Evolutionary conservation across 805 yeast species (phyloP).

Genomic region (Barnettozyma botsteinii): DNA sequence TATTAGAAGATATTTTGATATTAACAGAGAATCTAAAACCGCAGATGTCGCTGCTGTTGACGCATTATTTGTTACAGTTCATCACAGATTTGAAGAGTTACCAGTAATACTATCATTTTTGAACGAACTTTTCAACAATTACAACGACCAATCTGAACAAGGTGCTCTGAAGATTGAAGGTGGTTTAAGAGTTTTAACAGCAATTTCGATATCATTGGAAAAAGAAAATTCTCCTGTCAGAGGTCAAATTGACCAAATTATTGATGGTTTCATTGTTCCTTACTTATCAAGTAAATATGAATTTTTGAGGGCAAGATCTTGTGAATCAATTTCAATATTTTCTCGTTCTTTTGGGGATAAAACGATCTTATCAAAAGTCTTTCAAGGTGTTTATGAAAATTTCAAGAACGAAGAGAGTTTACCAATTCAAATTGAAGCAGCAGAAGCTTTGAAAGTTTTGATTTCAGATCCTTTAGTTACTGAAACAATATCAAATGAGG

Average conservation of each 20-base stretch:
- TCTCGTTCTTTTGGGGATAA: conserved; percentile 31
- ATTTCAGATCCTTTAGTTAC: conserved; percentile 64
- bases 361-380: conserved; percentile 34
- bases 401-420: conserved; percentile 40
- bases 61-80: conserved; percentile 57
- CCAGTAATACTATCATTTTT: conserved; percentile 51
- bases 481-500: conserved; percentile 61
- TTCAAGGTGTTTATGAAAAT: conserved; percentile 35
- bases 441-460: conserved; percentile 80
- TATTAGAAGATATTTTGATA: conserved; percentile 65
- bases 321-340: conserved; percentile 49
- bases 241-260: conserved; percentile 61
- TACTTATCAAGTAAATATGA: conserved; percentile 54
- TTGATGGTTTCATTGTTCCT: conserved; percentile 64
- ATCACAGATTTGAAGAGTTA: conserved; percentile 49
- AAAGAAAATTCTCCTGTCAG: conserved; percentile 47
- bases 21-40: conserved; percentile 54
- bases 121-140: conserved; percentile 40
- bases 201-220: conserved; percentile 49
- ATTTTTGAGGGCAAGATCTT: conserved; percentile 71
- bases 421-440: conserved; percentile 82
- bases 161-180: conserved; percentile 72
- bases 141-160: conserved; percentile 28
- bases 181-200: conserved; percentile 70
- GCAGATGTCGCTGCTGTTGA: conserved; percentile 81